Evolutionary conservation across 805 yeast genomes (phyloP), one percentile per base, ranked within the genome.

Genomic region (Lachancea dasiensis): DNA sequence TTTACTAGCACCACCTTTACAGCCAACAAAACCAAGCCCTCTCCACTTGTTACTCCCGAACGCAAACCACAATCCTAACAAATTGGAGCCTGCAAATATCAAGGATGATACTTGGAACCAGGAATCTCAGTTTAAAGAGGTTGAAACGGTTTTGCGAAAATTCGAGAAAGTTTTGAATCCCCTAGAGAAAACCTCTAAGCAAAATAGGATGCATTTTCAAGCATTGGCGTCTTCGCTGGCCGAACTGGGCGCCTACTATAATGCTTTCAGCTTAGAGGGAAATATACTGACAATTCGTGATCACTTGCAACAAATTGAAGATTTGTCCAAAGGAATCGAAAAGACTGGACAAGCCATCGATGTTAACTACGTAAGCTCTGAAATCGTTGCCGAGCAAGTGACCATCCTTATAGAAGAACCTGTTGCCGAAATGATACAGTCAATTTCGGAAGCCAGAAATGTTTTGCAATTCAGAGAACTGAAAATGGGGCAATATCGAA

Each of bases 281-380:
- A 73, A 79, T 5, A 60, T 61, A 16, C 81, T 77, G 46, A 70
- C 73, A 45, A 79, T 77, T 38, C 57, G 75, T 13, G 83, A 84
- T 3, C 33, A 37, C 5, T n/a, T 35, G 16, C 41, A 39, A 17
- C 34, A 27, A 18, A 41, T 47, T 16, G 72, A 62, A 40, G 66
- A 31, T 69, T 68, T 52, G 56, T 75, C 44, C 54, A 77, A n/a
- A 63, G 77, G 45, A 65, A 77, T 49, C 55, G 97, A 92, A 54
- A 77, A 78, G 45, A 75, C 86, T 20, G 97, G 97, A 1, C 87
- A 84, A 52, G 81, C 87, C 1, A 79, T 85, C 45, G 97, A 92
- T 58, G 73, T 79, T 27, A 76, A 73, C 26, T 78, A 73, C 44
- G 72, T 79, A 14, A 73, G 77, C 15, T 56, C 69, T 6, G 73